These are phyloP conservation scores for Striga asiatica DNA, from an alignment of 257 asterid genomes.

Conservation along the genomic window DNA sequence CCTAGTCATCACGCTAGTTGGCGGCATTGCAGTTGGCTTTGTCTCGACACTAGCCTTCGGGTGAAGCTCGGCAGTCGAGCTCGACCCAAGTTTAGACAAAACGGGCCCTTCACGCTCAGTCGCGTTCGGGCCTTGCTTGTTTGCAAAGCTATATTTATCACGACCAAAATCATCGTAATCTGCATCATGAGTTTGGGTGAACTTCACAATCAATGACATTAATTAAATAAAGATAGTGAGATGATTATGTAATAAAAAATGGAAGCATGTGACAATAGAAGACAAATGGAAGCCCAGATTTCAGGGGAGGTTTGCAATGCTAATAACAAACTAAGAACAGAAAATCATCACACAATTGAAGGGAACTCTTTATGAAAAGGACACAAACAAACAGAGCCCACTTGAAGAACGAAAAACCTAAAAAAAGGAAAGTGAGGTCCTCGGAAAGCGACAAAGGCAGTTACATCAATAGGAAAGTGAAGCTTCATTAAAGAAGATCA, in stretches of 20 bases:
- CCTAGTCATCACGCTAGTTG: slow-evolving; percentile 64
- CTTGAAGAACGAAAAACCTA: slow-evolving; percentile 14
- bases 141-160: slow-evolving; percentile 39
- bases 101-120: slow-evolving; percentile 42
- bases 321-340: slow-evolving; percentile 18
- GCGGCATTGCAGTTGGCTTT: slow-evolving; percentile 51
- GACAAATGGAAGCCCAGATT: slow-evolving; percentile 36
- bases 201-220: neutral
- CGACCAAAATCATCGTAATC: slow-evolving; percentile 86
- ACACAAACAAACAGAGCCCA: slow-evolving; percentile 20
- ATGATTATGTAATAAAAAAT: neutral
- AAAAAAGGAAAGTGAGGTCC: too few relatives aligned
- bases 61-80: slow-evolving; percentile 79
- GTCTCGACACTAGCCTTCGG: slow-evolving; percentile 40
- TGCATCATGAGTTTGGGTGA: slow-evolving; percentile 7
- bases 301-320: slow-evolving; percentile 22
- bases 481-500: slow-evolving; percentile 15
- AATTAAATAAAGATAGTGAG: too few relatives aligned
- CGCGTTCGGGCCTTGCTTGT: slow-evolving; percentile 30
- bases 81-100: slow-evolving; percentile 74
- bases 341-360: slow-evolving; percentile 1
- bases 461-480: slow-evolving; percentile 18
- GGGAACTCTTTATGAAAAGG: too few relatives aligned
- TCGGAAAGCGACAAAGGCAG: too few relatives aligned
- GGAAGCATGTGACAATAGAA: slow-evolving; percentile 25